These are phyloP conservation scores for Cladophialophora yegresii DNA, from an alignment of 2,329 filamentous ascomycete species.

Conservation along the genomic window DNA sequence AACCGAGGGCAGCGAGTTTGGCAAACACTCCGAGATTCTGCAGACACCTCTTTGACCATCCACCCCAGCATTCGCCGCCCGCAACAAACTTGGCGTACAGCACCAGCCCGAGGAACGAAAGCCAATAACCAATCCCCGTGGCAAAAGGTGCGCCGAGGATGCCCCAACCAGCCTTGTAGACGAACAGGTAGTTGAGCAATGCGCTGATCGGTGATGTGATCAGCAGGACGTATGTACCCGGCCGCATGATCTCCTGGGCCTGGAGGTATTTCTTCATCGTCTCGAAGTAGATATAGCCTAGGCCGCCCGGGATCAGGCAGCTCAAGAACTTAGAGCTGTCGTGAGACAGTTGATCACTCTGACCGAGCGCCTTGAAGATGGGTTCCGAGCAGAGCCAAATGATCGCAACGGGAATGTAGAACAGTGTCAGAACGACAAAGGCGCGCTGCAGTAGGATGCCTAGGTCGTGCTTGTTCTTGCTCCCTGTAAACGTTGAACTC, in stretches of 20 bases:
- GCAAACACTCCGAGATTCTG: constrained; percentile 70
- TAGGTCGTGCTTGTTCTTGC: constrained; percentile 74
- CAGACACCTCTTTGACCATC: constrained; percentile 65
- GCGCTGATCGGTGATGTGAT: constrained; percentile 64
- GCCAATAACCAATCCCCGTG: constrained; percentile 83
- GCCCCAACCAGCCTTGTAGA: constrained; percentile 70
- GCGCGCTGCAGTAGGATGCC: constrained; percentile 77
- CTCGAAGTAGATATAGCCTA: constrained; percentile 88
- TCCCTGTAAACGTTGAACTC: constrained; percentile 78
- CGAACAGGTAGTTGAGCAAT: constrained; percentile 65
- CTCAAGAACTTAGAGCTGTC: constrained; percentile 73
- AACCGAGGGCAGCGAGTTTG: constrained; percentile 71
- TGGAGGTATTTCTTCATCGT: constrained; percentile 66
- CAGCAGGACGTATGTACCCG: constrained; percentile 63
- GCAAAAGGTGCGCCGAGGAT: constrained; percentile 79
- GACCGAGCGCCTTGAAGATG: constrained; percentile 72
- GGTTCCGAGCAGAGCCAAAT: constrained; percentile 75
- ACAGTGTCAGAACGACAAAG: constrained; percentile 68
- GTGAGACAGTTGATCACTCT: constrained; percentile 73
- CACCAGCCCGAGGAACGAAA: constrained; percentile 74
- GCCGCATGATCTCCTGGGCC: constrained; percentile 64
- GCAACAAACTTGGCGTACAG: constrained; percentile 70
- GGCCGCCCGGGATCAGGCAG: constrained; percentile 73
- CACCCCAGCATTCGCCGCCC: constrained; percentile 78
- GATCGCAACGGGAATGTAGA: constrained; percentile 72